Percentiles rank a stretch among this genome's conserved stretches.
phyloP scores from a whole-genome alignment of 495 filamentous ascomycete species.

The Penicillium cosmopolitanum region DNA sequence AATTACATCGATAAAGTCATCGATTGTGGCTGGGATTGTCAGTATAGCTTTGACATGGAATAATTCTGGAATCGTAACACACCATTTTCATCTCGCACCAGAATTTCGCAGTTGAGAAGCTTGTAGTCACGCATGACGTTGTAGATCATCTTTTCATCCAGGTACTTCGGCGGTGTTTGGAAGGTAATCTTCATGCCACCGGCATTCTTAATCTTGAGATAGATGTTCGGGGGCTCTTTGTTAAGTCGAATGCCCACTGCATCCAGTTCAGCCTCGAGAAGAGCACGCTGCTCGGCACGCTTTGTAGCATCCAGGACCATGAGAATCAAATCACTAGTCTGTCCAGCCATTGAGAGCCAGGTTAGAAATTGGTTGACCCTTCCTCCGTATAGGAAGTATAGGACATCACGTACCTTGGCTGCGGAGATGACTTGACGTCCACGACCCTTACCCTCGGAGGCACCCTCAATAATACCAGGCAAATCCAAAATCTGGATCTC shows the following conservation, averaged over 20 bases:
- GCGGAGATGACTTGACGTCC: conserved; percentile 97
- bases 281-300: conserved; percentile 86
- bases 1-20: conserved; percentile 99
- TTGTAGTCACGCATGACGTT: conserved; percentile 98
- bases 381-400: neutral
- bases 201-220: conserved; percentile 95
- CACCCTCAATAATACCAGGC: conserved; percentile 98
- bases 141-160: conserved; percentile 97
- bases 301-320: conserved; percentile 99
- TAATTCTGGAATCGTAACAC: conserved; percentile 14
- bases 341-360: neutral
- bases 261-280: conserved; percentile 92
- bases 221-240: conserved; percentile 94
- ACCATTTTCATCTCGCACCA: conserved; percentile 92
- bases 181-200: conserved; percentile 99
- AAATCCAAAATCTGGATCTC: conserved; percentile 99
- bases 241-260: conserved; percentile 96
- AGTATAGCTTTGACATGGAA: conserved; percentile 6
- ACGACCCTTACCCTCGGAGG: conserved; percentile 93
- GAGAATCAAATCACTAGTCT: conserved; percentile 95
- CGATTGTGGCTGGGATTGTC: conserved; percentile 71
- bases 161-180: conserved; percentile 78
- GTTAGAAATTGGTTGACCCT: neutral
- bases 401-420: conserved; percentile 62
- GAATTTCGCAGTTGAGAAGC: conserved; percentile 95